A percentile compares a stretch with the other conserved stretches of the same genome.
Conservation (phyloP, 495 filamentous ascomycete species). For the Acidomyces sp. region DNA sequence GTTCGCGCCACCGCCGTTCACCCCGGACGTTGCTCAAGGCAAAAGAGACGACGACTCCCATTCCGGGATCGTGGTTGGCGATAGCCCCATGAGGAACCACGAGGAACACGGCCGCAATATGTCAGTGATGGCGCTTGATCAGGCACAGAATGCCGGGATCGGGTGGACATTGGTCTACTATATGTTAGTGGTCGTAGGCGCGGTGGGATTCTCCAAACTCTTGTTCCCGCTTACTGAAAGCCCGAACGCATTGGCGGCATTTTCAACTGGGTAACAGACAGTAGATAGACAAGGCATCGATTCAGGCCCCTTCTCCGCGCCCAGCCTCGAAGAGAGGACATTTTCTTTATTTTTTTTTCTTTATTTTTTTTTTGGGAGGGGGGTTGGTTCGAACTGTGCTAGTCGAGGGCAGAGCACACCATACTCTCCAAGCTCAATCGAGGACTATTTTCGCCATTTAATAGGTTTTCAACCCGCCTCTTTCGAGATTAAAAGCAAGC, state of each 20-base stretch:
- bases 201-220: slow-evolving; percentile 49
- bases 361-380: no score
- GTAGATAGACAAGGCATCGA: no score
- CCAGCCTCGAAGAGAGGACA: no score
- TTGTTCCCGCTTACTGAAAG: slow-evolving; percentile 66
- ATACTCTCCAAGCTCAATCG: no score
- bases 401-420: no score
- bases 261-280: no score
- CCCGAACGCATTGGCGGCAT: slow-evolving; percentile 20
- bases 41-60: slow-evolving; percentile 11
- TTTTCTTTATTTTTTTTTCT: no score
- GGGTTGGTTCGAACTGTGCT: no score
- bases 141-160: slow-evolving; percentile 27
- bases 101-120: slow-evolving; percentile 2
- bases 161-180: slow-evolving; percentile 72
- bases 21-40: slow-evolving; percentile 18
- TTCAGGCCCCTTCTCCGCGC: no score
- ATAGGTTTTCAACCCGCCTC: slow-evolving; percentile 1
- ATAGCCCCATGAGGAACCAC: slow-evolving; percentile 2
- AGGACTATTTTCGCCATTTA: no score
- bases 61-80: neutral
- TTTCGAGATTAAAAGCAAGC: slow-evolving; percentile 6
- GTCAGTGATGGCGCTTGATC: neutral
- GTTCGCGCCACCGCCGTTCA: slow-evolving; percentile 3
- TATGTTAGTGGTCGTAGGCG: slow-evolving; percentile 54